Evolutionary conservation across 108 stramenopile species (phyloP).

Genomic region (Conticribra weissflogii): DNA sequence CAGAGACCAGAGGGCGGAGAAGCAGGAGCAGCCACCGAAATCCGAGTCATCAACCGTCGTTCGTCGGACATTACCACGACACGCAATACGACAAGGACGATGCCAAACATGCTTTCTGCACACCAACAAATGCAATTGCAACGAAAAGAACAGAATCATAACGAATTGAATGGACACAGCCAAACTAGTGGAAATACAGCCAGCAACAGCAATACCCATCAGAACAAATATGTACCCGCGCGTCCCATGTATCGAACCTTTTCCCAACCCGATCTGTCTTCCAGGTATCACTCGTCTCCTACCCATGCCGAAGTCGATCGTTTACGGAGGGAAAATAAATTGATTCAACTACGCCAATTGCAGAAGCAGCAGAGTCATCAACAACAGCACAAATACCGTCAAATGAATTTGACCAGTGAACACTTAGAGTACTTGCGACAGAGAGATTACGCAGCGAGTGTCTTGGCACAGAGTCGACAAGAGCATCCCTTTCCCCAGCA

Average conservation of each 20-base stretch:
- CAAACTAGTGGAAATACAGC: too few species aligned
- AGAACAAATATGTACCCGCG: too few species aligned
- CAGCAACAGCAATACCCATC: too few species aligned
- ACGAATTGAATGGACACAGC: too few species aligned
- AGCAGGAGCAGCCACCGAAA: neutral
- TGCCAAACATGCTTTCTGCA: neutral
- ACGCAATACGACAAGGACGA: neutral
- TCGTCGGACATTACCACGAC: neutral
- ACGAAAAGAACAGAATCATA: neutral
- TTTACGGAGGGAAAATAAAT: constrained; percentile 23
- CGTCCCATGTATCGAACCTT: too few species aligned
- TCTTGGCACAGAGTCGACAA: too few species aligned
- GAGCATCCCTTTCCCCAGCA: too few species aligned
- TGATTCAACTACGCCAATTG: constrained; percentile 25
- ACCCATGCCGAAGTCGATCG: constrained; percentile 33
- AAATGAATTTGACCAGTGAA: too few species aligned
- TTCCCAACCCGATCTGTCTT: too few species aligned
- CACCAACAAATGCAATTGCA: neutral
- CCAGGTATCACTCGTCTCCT: neutral
- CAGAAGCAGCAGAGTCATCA: constrained; percentile 14
- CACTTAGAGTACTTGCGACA: too few species aligned
- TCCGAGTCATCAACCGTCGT: neutral
- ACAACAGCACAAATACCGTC: constrained; percentile 7
- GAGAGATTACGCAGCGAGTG: too few species aligned
- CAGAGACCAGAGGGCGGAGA: neutral